A percentile compares a stretch with the other conserved stretches of the same genome.
phyloP scores from a whole-genome alignment of 352 stramenopile species.

The Globisporangium alternatum region DNA sequence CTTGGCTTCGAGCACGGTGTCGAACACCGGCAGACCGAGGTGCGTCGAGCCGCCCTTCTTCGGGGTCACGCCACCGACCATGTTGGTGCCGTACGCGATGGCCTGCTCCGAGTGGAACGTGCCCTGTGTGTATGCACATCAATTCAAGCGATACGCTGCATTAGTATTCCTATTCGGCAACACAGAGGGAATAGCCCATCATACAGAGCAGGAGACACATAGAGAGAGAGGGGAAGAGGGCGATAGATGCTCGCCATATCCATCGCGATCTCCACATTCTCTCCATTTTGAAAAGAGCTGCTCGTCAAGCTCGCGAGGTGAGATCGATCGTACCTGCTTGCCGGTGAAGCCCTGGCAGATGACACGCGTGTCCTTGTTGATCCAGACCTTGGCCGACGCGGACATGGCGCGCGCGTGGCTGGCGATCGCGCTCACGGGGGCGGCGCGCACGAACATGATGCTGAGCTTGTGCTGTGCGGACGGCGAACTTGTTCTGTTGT shows the following conservation, averaged over 20 bases:
- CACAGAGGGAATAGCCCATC: background rate
- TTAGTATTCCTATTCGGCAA: background rate
- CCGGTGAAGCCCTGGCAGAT: constrained; percentile 99
- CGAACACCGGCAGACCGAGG: constrained; percentile 98
- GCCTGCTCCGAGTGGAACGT: constrained; percentile 99
- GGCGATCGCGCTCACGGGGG: constrained; percentile 45
- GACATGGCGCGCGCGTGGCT: constrained; percentile 78
- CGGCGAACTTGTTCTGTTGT: constrained; percentile 8
- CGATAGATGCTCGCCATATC: background rate
- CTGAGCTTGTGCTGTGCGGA: background rate
- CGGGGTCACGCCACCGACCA: constrained; percentile 98
- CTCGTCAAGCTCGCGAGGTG: background rate
- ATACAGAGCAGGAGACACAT: background rate
- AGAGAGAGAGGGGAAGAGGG: background rate
- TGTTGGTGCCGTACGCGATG: constrained; percentile 99
- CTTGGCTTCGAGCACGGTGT: constrained; percentile 93
- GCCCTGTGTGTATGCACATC: constrained; percentile 48
- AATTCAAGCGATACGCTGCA: background rate
- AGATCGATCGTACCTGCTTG: constrained; percentile 89
- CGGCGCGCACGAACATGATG: constrained; percentile 58
- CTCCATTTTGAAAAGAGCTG: background rate
- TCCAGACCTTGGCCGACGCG: constrained; percentile 98
- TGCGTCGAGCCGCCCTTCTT: constrained; percentile 98
- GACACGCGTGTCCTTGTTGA: constrained; percentile 99
- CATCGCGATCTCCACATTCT: background rate